phyloP scores from a whole-genome alignment of 208 protist genomes.

The Acanthamoeba healyi region DNA sequence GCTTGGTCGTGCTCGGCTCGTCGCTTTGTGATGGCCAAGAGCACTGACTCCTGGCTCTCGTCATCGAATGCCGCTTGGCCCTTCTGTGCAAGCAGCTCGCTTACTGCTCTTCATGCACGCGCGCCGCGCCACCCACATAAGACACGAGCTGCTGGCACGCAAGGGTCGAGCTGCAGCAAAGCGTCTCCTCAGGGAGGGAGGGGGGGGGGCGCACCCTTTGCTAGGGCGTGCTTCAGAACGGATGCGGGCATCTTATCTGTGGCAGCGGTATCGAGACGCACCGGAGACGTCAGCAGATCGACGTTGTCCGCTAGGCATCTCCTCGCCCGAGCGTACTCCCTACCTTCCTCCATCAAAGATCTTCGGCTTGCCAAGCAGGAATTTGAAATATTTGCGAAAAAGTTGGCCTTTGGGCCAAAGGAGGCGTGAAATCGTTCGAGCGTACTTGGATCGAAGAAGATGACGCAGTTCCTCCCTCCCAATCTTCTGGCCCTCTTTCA shows the following conservation, averaged over 20 bases:
- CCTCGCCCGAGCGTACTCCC: not conserved
- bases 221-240: not conserved
- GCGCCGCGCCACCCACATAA: not conserved
- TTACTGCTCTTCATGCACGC: not conserved
- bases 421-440: not conserved
- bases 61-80: not conserved
- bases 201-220: not conserved
- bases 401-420: not conserved
- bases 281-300: not conserved
- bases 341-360: no score
- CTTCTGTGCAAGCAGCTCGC: not conserved
- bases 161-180: no score
- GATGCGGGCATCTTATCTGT: not conserved
- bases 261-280: not conserved
- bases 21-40: not conserved
- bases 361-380: no score
- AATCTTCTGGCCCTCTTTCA: constrained; percentile 88
- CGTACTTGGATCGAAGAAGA: not conserved
- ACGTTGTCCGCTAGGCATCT: not conserved
- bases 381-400: no score
- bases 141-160: no score
- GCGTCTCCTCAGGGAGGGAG: no score
- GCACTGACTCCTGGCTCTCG: not conserved
- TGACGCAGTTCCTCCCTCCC: constrained; percentile 85
- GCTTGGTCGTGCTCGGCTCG: not conserved